Evolutionary conservation across 139 green algal genomes (phyloP), one percentile per base, ranked within the genome.

Genomic region (Closterium sp.): DNA sequence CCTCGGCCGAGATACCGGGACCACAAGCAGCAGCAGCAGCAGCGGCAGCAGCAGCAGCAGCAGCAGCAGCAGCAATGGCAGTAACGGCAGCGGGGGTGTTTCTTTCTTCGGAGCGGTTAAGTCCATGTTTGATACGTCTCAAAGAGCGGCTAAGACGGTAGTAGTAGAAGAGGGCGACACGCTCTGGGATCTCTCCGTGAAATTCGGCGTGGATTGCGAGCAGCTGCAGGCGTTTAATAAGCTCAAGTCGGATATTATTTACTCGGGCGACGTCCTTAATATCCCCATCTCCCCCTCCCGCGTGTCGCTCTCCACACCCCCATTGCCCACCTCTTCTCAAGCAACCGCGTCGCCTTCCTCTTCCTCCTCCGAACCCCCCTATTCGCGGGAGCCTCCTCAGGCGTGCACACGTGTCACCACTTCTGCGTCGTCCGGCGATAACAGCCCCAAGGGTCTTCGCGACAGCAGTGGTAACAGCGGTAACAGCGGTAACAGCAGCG

Each of bases 161-260:
- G n/a, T 92, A 87, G 87, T 93, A 25, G 87, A 84, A 30, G 87
- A 93, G 5, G 90, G 90, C 23, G 90, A 93, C 87, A 93, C 87
- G 34, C 36, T 93, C 3, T 93, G 90, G 90, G 34, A 35, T 10
- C 34, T 93, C 36, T 76, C 32, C 33, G 34, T 92, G 87, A 66
- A 81, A 31, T 84, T 92, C 33, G 87, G 87, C 28, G 90, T 93
- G 34, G 36, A 93, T 93, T 93, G 90, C 34, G 28, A 91, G n/a
- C 64, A 93, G 86, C 90, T 93, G 35, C 86, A 93, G 90, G 87
- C 30, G 33, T 66, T 36, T 28, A 93, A 93, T 34, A 88, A 92
- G 33, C 87, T 93, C 9, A 84, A 93, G 32, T 87, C 92, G 21
- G 90, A 92, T 86, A 33, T 92, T 81, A 92, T 92, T 76, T 91